Percentiles rank a stretch among this genome's conserved stretches.
These are phyloP conservation scores for Alternaria brassicae DNA, from an alignment of 2,329 filamentous ascomycete genomes.

Conservation along the genomic window DNA sequence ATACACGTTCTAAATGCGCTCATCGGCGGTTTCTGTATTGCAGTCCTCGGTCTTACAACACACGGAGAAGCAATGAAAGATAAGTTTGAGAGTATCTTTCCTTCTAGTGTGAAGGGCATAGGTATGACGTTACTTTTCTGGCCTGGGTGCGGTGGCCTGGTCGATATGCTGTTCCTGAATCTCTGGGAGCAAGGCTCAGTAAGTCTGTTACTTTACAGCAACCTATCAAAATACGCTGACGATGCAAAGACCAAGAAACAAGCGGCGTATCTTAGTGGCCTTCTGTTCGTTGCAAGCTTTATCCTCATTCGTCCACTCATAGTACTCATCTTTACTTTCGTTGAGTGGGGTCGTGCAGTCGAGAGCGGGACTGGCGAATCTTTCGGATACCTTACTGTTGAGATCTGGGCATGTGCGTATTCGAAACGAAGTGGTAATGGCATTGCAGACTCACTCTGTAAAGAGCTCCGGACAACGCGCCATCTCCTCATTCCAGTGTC, in stretches of 20 bases:
- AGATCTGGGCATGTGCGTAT: slow-evolving; percentile 15
- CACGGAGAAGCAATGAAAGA: neutral
- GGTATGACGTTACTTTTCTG: slow-evolving; percentile 22
- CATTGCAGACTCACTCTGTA: slow-evolving; percentile 7
- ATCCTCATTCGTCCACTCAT: slow-evolving; percentile 17
- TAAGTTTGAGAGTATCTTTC: neutral
- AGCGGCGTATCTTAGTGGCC: neutral
- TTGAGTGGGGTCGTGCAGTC: neutral
- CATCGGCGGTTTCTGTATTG: slow-evolving; percentile 9
- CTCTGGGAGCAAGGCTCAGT: neutral
- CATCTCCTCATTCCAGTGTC: slow-evolving; percentile 17
- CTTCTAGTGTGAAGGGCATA: neutral
- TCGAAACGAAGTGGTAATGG: neutral
- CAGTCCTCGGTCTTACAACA: slow-evolving; percentile 5
- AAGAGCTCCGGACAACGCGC: slow-evolving; percentile 9
- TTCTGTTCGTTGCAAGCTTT: slow-evolving; percentile 21
- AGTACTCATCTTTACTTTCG: slow-evolving; percentile 16
- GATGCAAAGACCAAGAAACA: slow-evolving; percentile 3
- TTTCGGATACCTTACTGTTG: slow-evolving; percentile 6
- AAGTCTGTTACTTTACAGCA: neutral
- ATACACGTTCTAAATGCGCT: slow-evolving; percentile 11
- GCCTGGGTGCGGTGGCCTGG: slow-evolving; percentile 20
- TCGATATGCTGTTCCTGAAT: slow-evolving; percentile 15
- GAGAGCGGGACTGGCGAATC: neutral
- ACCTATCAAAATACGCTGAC: neutral